Percentiles rank a stretch among this genome's conserved stretches.
These are phyloP conservation scores for Pseudocercospora eumusae DNA, from an alignment of 2,329 filamentous ascomycete species.

Conservation along the genomic window DNA sequence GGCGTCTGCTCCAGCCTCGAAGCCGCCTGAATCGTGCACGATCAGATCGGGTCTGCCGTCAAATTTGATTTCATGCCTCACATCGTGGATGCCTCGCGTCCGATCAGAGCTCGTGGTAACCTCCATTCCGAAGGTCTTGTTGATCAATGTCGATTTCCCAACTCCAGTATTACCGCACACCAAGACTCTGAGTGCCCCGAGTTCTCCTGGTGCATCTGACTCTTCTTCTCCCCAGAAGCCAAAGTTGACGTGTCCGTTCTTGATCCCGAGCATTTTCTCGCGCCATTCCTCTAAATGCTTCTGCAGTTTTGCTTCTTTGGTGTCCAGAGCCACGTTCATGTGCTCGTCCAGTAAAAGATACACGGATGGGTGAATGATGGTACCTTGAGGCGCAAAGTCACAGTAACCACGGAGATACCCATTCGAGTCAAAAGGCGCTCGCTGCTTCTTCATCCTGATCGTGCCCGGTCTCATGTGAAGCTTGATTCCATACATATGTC, in stretches of 20 bases:
- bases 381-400: conserved; percentile 36
- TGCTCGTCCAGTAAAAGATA: conserved; percentile 39
- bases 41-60: conserved; percentile 40
- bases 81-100: conserved; percentile 38
- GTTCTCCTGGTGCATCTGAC: conserved; percentile 20
- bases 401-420: conserved; percentile 28
- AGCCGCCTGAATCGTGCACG: conserved; percentile 42
- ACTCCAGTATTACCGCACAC: conserved; percentile 33
- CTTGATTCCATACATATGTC: conserved; percentile 24
- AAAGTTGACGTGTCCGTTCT: conserved; percentile 26
- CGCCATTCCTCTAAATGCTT: conserved; percentile 33
- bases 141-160: conserved; percentile 24
- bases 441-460: conserved; percentile 26
- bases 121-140: conserved; percentile 36
- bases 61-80: conserved; percentile 38
- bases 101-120: conserved; percentile 35
- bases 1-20: conserved; percentile 40
- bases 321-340: conserved; percentile 30
- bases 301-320: conserved; percentile 34
- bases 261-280: conserved; percentile 29
- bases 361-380: conserved; percentile 41
- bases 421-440: conserved; percentile 25
- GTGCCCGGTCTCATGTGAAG: conserved; percentile 19
- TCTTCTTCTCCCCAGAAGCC: conserved; percentile 35
- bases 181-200: conserved; percentile 39